Evolutionary conservation across 192 early-diverging fungal species (phyloP).

Genomic region (Neocallimastix lanati): DNA sequence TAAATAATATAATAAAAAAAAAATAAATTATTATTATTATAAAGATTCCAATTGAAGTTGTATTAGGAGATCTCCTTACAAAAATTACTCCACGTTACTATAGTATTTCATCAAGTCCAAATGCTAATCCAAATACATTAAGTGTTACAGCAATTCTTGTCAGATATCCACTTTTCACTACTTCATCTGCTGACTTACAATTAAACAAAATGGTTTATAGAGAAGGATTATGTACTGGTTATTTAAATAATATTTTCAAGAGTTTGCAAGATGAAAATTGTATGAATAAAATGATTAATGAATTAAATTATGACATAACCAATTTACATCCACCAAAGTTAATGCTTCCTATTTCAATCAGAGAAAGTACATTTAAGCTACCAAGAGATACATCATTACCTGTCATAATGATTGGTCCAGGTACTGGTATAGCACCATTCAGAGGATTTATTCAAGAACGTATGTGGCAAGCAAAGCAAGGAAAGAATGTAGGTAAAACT

Average conservation of each 20-base stretch:
- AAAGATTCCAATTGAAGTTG: conserved; percentile 55
- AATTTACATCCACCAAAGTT: too few relatives aligned
- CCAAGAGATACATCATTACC: conserved; percentile 63
- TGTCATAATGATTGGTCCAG: conserved; percentile 96
- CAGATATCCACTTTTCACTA: conserved; percentile 30
- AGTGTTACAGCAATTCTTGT: conserved; percentile 78
- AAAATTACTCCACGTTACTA: conserved; percentile 82
- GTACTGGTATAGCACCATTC: conserved; percentile 97
- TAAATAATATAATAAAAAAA: too few relatives aligned
- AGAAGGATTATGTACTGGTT: too few relatives aligned
- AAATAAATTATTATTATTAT: too few relatives aligned
- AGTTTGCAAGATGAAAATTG: too few relatives aligned
- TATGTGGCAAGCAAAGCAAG: conserved; percentile 17
- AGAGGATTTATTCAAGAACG: conserved; percentile 89
- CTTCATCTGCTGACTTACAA: too few relatives aligned
- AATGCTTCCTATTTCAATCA: conserved; percentile 62
- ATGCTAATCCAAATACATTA: conserved; percentile 51
- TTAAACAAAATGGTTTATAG: too few relatives aligned
- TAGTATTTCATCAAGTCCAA: conserved; percentile 86
- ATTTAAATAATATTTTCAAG: too few relatives aligned
- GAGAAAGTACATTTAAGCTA: conserved; percentile 74
- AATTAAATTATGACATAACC: too few relatives aligned
- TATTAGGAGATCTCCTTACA: conserved; percentile 59
- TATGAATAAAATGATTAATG: too few relatives aligned
- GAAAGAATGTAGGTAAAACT: conserved; percentile 46